Base-by-base conservation (phyloP, 2,329 filamentous ascomycete species). In the Apiospora koreana region DNA sequence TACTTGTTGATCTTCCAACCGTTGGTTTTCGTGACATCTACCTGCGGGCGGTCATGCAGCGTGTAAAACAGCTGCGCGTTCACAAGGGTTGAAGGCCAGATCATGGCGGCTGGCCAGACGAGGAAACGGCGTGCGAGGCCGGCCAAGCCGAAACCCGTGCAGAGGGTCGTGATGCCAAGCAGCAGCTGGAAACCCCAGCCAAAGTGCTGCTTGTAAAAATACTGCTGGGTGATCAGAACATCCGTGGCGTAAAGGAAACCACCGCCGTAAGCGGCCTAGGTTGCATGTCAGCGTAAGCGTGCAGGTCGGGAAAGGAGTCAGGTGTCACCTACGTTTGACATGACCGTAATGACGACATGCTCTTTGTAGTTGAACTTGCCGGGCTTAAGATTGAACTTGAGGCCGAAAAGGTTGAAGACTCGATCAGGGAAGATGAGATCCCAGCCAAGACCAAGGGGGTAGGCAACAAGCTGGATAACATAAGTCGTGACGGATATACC, bases 211-310 rank as follows among this genome's bases (percentile, higher is more conserved):
- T 84, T 81, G 73, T 91, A 91, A 75, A 86, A 91, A 73, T 89
- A 76, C 70, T 84, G 81, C 75, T 88, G 87, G 14, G 86, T 85
- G 72, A 81, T 84, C 77, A 83, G 85, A 31, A 85, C 83, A 71
- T 85, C 83, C 0, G 86, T 88, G 14, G 87, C 86, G 76, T 89
- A 89, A n/a, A 89, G 78, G 21, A 71, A 89, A 89, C 8, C 80
- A 64, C 84, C 80, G 69, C 82, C 72, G 67, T 81, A 81, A 28
- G 87, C 87, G 73, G 87, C 80, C 83, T 0, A 81, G 80, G 71
- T 80, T 81, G 25, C 79, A 4, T 83, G 48, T 50, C 48, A 50
- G 48, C 48, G 23, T 50, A 16, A 25, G 16, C 48, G n/a, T 23
- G 23, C 12, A 14, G 12, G 1, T 50, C 48, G 23, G 48, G 12